phyloP scores from a whole-genome alignment of 768 basidiomycete genomes.

The Phlebiopsis gigantea region DNA sequence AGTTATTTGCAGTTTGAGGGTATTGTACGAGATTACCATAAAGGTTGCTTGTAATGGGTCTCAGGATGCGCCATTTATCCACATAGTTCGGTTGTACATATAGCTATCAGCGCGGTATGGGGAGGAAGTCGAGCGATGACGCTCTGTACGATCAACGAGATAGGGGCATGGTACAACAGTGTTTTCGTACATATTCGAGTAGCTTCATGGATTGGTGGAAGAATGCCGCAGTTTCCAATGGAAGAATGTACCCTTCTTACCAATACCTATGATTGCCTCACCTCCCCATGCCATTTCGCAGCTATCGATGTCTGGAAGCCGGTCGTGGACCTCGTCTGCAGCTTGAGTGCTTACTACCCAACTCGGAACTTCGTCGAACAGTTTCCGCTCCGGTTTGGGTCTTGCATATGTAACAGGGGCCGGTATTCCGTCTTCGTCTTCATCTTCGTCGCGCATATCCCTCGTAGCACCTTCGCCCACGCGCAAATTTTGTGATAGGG shows the following conservation, averaged over 20 bases:
- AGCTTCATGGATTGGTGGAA: neutral
- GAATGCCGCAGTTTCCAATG: conserved; percentile 15
- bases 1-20: neutral
- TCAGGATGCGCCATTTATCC: too few species aligned
- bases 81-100: neutral
- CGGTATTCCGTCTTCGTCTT: conserved; percentile 18
- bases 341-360: conserved; percentile 20
- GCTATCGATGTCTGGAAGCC: conserved; percentile 6
- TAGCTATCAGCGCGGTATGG: too few species aligned
- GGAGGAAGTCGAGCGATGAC: neutral
- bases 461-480: neutral
- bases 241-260: conserved; percentile 17
- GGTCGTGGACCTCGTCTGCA: conserved; percentile 1
- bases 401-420: neutral
- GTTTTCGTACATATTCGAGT: neutral
- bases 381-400: neutral
- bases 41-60: neutral
- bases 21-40: neutral
- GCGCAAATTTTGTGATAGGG: neutral
- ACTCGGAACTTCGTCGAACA: conserved; percentile 15
- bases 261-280: conserved; percentile 16
- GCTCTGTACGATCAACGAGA: neutral
- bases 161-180: neutral
- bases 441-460: conserved; percentile 8
- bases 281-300: conserved; percentile 22